Evolutionary conservation across 768 basidiomycete species (phyloP).

Genomic region (Phlegmacium glaucopus): DNA sequence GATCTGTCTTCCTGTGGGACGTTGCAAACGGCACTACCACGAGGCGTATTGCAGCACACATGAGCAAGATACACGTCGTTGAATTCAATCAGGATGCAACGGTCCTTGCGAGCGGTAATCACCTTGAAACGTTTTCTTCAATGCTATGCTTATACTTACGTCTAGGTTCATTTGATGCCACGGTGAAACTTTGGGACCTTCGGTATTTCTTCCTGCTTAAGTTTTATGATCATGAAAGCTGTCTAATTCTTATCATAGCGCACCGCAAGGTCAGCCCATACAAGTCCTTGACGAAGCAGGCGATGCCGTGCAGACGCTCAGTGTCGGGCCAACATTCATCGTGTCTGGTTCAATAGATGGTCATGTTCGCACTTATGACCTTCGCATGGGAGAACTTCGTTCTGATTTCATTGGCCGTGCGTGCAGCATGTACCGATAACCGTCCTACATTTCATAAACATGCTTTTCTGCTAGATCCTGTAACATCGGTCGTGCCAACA

Average conservation of each 20-base stretch:
- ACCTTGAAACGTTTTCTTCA: background rate
- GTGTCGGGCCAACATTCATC: slow-evolving; percentile 64
- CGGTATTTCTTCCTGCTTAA: slow-evolving; percentile 43
- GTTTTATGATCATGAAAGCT: background rate
- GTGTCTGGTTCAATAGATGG: slow-evolving; percentile 89
- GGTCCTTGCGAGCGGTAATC: slow-evolving; percentile 80
- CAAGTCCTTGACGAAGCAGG: slow-evolving; percentile 86
- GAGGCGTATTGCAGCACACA: slow-evolving; percentile 82
- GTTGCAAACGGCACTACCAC: slow-evolving; percentile 84
- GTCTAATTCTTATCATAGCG: slow-evolving; percentile 33
- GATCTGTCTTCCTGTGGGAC: slow-evolving; percentile 94
- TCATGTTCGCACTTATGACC: slow-evolving; percentile 88
- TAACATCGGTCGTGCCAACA: slow-evolving; percentile 79
- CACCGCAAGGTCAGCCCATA: slow-evolving; percentile 81
- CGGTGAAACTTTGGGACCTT: slow-evolving; percentile 89
- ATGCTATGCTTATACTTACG: slow-evolving; percentile 4
- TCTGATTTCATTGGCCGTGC: slow-evolving; percentile 88
- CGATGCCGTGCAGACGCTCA: slow-evolving; percentile 80
- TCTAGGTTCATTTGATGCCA: slow-evolving; percentile 88
- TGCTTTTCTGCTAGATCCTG: slow-evolving; percentile 57
- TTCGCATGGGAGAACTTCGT: slow-evolving; percentile 87
- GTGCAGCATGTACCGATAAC: slow-evolving; percentile 26
- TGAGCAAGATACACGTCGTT: slow-evolving; percentile 86
- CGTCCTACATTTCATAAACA: slow-evolving; percentile 4
- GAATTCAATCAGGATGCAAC: slow-evolving; percentile 88